Conservation (phyloP, 140 eudicot species). For the Erigeron philadelphicus region DNA sequence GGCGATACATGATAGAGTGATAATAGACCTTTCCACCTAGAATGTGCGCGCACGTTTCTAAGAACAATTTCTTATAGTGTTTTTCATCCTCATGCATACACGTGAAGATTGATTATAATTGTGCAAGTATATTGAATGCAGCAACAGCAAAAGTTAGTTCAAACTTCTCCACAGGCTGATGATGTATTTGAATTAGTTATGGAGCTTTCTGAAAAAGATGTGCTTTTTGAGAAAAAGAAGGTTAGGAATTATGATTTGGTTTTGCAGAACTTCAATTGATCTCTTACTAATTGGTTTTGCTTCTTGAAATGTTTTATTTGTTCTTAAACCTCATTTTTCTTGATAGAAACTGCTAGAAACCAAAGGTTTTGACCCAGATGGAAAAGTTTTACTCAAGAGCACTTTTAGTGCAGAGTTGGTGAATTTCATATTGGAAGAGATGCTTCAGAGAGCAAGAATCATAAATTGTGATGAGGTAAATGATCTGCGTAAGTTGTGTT, state of each 20-base stretch:
- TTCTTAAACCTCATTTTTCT: conserved; percentile 15
- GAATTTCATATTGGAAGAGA: conserved; percentile 35
- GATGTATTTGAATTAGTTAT: conserved; percentile 43
- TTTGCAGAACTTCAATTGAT: background rate
- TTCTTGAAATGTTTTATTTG: background rate
- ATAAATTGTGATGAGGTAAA: conserved; percentile 60
- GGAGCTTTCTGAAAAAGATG: conserved; percentile 54
- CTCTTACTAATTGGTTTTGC: background rate
- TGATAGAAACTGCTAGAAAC: conserved; percentile 50
- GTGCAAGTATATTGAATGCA: conserved; percentile 28
- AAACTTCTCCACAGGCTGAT: conserved; percentile 17
- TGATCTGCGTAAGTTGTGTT: conserved; percentile 6
- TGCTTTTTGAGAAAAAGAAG: conserved; percentile 57
- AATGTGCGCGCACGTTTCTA: no score
- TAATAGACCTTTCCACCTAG: no score
- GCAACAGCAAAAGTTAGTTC: conserved; percentile 30
- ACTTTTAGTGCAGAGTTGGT: conserved; percentile 23
- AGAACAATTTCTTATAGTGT: no score
- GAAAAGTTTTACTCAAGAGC: conserved; percentile 32
- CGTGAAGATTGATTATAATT: background rate
- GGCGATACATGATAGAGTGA: no score
- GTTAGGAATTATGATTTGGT: conserved; percentile 28
- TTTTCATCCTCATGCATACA: background rate
- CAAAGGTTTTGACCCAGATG: conserved; percentile 38
- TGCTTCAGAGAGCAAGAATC: conserved; percentile 65